These are phyloP conservation scores for Fusarium subglutinans DNA, from an alignment of 2,329 filamentous ascomycete species.

Conservation along the genomic window DNA sequence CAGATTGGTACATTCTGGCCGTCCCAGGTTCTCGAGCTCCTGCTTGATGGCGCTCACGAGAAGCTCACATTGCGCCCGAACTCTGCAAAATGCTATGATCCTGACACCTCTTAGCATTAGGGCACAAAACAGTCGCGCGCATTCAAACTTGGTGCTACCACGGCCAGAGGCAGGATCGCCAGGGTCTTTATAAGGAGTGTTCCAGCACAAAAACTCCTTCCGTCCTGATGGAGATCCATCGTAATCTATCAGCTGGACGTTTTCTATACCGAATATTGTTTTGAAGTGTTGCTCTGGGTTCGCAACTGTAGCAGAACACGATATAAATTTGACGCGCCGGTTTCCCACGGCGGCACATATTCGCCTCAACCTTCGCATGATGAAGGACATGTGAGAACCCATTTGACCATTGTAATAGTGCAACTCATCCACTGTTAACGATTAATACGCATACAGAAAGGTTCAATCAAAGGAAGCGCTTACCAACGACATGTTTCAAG, in stretches of 20 bases:
- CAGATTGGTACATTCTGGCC: slow-evolving; percentile 76
- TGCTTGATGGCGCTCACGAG: slow-evolving; percentile 81
- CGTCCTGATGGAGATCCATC: slow-evolving; percentile 90
- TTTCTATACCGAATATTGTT: slow-evolving; percentile 88
- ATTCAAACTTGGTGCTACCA: slow-evolving; percentile 83
- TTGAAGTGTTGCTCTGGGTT: slow-evolving; percentile 93
- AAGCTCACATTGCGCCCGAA: slow-evolving; percentile 88
- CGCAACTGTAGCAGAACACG: slow-evolving; percentile 94
- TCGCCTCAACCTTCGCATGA: slow-evolving; percentile 88
- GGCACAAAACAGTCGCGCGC: slow-evolving; percentile 90
- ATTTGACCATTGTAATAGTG: slow-evolving; percentile 97
- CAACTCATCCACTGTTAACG: slow-evolving; percentile 74
- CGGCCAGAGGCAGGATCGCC: slow-evolving; percentile 86
- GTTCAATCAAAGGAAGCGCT: slow-evolving; percentile 30
- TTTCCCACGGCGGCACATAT: slow-evolving; percentile 94
- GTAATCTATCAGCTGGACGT: slow-evolving; percentile 84
- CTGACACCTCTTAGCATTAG: slow-evolving; percentile 87
- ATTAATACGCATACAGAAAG: slow-evolving; percentile 5
- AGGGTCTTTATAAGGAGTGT: slow-evolving; percentile 93
- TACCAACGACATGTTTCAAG: slow-evolving; percentile 83
- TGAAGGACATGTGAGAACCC: slow-evolving; percentile 91
- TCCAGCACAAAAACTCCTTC: slow-evolving; percentile 98
- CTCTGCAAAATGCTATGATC: slow-evolving; percentile 90
- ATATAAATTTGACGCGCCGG: slow-evolving; percentile 85
- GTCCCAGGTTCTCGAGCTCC: slow-evolving; percentile 77